Evolutionary conservation across 257 asterid species (phyloP).

Genomic region (Anisodus acutangulus): DNA sequence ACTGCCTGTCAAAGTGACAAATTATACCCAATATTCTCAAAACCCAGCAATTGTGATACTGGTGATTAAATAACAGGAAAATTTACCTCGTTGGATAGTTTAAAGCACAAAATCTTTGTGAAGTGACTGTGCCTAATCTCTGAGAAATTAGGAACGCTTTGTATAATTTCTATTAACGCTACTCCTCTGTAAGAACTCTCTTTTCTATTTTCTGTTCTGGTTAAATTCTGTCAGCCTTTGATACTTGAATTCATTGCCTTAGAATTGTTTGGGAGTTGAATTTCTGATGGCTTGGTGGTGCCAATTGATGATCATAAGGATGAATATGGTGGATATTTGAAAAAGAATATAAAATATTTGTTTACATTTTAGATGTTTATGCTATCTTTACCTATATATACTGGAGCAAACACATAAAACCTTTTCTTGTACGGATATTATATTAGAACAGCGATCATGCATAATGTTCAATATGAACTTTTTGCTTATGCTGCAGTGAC

Average conservation of each 20-base stretch:
- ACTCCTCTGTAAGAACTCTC: background rate
- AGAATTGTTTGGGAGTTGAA: background rate
- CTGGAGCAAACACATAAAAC: background rate
- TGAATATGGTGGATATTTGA: background rate
- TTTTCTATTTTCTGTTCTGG: background rate
- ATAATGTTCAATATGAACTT: background rate
- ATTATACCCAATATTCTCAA: slow-evolving; percentile 2
- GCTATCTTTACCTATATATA: background rate
- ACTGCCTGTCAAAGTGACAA: background rate
- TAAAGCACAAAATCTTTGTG: background rate
- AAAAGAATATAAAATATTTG: too few relatives aligned
- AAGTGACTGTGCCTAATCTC: background rate
- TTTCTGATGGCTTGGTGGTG: slow-evolving; percentile 19
- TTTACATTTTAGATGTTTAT: background rate
- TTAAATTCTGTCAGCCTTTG: background rate
- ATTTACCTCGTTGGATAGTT: slow-evolving; percentile 4
- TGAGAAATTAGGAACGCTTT: slow-evolving; percentile 3
- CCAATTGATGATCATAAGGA: background rate
- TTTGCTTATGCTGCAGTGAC: background rate
- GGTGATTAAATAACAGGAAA: background rate
- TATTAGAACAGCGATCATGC: slow-evolving; percentile 3
- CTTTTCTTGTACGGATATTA: background rate
- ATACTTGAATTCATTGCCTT: background rate
- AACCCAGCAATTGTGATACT: background rate
- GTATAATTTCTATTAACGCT: background rate